Conservation (phyloP, 2,329 filamentous ascomycete genomes). For the Kalaharituber pfeilii region DNA sequence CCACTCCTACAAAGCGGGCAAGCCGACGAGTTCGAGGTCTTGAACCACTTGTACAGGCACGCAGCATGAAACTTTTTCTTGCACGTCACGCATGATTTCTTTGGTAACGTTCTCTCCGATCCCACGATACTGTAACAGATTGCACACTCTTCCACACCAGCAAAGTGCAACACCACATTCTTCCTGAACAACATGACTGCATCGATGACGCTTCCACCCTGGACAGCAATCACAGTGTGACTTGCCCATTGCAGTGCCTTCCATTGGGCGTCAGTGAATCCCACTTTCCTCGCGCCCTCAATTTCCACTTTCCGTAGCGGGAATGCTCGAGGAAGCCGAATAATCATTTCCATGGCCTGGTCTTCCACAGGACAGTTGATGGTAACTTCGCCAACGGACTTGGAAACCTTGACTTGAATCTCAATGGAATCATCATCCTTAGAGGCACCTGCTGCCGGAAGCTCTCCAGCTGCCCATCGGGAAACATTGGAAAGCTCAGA, state of each 20-base stretch:
- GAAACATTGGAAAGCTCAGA: conserved; percentile 22
- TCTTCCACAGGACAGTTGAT: conserved; percentile 82
- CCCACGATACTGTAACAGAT: conserved; percentile 95
- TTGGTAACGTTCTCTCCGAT: conserved; percentile 65
- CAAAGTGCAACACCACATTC: conserved; percentile 73
- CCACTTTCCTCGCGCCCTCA: conserved; percentile 61
- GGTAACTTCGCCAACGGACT: conserved; percentile 51
- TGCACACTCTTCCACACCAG: conserved; percentile 86
- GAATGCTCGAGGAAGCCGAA: conserved; percentile 63
- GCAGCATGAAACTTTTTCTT: conserved; percentile 81
- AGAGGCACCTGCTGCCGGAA: conserved; percentile 27
- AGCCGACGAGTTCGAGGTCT: conserved; percentile 74
- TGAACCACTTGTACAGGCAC: conserved; percentile 95
- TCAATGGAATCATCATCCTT: conserved; percentile 33
- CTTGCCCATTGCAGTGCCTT: conserved; percentile 74
- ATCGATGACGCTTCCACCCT: conserved; percentile 70
- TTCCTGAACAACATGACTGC: conserved; percentile 69
- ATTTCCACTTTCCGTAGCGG: conserved; percentile 67
- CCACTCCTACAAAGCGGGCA: conserved; percentile 61
- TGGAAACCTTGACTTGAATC: conserved; percentile 53
- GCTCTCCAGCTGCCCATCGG: conserved; percentile 30
- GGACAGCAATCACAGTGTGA: conserved; percentile 84
- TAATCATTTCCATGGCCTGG: conserved; percentile 61
- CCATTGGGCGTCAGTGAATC: conserved; percentile 83
- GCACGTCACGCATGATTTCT: conserved; percentile 81